Evolutionary conservation across 352 stramenopile species (phyloP).

Genomic region (Globisporangium megalacanthum): DNA sequence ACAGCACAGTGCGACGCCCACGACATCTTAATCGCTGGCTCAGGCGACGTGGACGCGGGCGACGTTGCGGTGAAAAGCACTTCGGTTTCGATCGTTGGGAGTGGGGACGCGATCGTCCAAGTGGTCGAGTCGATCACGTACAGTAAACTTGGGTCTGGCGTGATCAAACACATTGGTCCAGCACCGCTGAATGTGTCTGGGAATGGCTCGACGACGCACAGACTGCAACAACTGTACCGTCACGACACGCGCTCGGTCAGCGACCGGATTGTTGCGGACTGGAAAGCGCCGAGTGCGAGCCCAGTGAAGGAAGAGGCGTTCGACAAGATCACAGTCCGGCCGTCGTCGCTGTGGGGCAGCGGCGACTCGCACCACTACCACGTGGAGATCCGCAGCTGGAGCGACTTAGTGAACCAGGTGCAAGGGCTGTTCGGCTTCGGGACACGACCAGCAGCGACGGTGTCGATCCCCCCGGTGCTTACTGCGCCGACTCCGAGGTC

Average conservation of each 20-base stretch:
- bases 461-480: not conserved
- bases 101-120: conserved; percentile 15
- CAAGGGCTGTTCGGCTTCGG: conserved; percentile 8
- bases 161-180: conserved; percentile 11
- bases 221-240: not conserved
- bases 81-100: conserved; percentile 14
- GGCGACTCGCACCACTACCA: not conserved
- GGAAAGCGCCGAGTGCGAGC: conserved; percentile 2
- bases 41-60: conserved; percentile 16
- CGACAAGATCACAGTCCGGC: conserved; percentile 4
- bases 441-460: not conserved
- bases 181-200: conserved; percentile 6
- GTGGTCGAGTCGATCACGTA: conserved; percentile 5
- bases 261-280: conserved; percentile 4
- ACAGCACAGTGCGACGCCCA: conserved; percentile 7
- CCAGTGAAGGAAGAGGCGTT: conserved; percentile 11
- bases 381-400: conserved; percentile 12
- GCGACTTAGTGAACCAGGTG: conserved; percentile 4
- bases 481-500: not conserved
- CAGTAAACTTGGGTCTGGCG: conserved; percentile 14
- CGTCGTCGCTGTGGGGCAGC: not conserved
- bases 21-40: conserved; percentile 20
- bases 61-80: conserved; percentile 13
- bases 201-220: conserved; percentile 1
- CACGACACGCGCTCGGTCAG: conserved; percentile 1